Percentiles rank a stretch among this genome's conserved stretches.
Conservation (phyloP, 768 basidiomycete genomes). For the Hortiboletus flavorubellus region DNA sequence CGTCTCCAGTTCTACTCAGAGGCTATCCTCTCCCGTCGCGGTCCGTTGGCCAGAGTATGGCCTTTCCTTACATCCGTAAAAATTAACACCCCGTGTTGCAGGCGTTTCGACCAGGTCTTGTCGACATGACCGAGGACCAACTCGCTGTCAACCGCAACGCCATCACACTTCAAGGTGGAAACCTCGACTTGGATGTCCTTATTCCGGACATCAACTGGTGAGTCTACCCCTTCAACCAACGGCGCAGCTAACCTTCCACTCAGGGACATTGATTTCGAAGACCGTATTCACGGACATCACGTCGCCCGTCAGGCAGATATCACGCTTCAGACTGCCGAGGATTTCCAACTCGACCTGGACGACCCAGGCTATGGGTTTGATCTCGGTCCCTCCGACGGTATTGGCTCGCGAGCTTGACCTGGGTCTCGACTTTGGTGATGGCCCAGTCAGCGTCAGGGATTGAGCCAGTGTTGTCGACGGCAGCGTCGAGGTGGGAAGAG, state of each 20-base stretch:
- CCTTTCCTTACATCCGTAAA: conserved; percentile 19
- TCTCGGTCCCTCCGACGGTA: conserved; percentile 74
- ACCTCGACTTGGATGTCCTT: conserved; percentile 76
- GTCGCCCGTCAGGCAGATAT: conserved; percentile 86
- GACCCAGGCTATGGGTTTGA: conserved; percentile 65
- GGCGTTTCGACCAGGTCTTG: conserved; percentile 94
- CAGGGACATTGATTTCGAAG: conserved; percentile 82
- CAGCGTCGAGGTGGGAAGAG: conserved; percentile 76
- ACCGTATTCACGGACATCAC: conserved; percentile 67
- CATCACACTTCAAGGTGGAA: conserved; percentile 79
- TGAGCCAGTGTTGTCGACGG: conserved; percentile 48
- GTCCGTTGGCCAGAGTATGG: conserved; percentile 97
- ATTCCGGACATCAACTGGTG: conserved; percentile 82
- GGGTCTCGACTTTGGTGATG: conserved; percentile 74
- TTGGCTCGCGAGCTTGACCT: conserved; percentile 78
- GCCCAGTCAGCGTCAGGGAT: conserved; percentile 36
- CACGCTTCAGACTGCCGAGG: conserved; percentile 75
- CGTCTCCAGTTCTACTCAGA: conserved; percentile 82
- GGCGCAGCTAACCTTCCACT: conserved; percentile 9
- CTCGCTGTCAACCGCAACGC: conserved; percentile 81
- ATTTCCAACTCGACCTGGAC: conserved; percentile 64
- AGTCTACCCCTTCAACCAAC: conserved; percentile 11
- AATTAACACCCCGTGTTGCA: conserved; percentile 27
- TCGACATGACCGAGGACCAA: conserved; percentile 96
- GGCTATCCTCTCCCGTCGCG: conserved; percentile 88